A percentile compares a stretch with the other conserved stretches of the same genome.
These are phyloP conservation scores for Proliferodiscus dingleyae DNA, from an alignment of 2,329 filamentous ascomycete genomes.

Conservation along the genomic window DNA sequence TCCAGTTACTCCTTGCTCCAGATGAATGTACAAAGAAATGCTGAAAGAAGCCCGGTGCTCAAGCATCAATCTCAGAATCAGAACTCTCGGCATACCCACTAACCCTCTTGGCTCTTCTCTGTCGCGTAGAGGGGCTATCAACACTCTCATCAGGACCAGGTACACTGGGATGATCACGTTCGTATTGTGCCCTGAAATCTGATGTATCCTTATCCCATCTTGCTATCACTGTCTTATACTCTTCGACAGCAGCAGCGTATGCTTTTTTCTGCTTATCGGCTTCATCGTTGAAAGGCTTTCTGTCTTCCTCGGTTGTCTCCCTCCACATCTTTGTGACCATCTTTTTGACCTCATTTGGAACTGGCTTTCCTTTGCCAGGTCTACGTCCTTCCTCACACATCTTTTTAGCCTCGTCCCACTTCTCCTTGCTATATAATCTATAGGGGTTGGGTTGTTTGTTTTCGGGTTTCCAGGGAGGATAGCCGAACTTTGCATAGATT, in stretches of 20 bases:
- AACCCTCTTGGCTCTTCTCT: conserved; percentile 30
- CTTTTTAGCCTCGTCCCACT: conserved; percentile 58
- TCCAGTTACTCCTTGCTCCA: conserved; percentile 5
- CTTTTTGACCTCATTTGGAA: conserved; percentile 76
- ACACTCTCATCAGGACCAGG: conserved; percentile 31
- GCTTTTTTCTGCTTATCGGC: conserved; percentile 65
- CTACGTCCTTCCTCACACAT: conserved; percentile 62
- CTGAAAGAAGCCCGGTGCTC: conserved; percentile 1
- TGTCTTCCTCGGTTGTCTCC: conserved; percentile 63
- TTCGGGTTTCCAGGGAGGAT: conserved; percentile 64
- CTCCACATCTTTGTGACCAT: conserved; percentile 92
- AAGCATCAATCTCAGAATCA: conserved; percentile 25
- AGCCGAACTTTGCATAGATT: conserved; percentile 59
- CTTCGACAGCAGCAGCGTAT: conserved; percentile 53
- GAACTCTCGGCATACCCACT: conserved; percentile 32
- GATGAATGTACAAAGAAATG: conserved; percentile 2
- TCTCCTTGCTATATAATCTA: conserved; percentile 77
- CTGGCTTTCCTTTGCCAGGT: conserved; percentile 57
- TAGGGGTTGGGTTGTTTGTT: conserved; percentile 81
- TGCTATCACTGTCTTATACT: conserved; percentile 56
- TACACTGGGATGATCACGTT: conserved; percentile 46
- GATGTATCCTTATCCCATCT: conserved; percentile 69
- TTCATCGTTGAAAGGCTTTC: conserved; percentile 72
- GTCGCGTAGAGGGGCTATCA: conserved; percentile 27
- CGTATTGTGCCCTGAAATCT: conserved; percentile 48